Conservation (phyloP, 1,284 basidiomycete genomes). For the Moesziomyces antarcticus region DNA sequence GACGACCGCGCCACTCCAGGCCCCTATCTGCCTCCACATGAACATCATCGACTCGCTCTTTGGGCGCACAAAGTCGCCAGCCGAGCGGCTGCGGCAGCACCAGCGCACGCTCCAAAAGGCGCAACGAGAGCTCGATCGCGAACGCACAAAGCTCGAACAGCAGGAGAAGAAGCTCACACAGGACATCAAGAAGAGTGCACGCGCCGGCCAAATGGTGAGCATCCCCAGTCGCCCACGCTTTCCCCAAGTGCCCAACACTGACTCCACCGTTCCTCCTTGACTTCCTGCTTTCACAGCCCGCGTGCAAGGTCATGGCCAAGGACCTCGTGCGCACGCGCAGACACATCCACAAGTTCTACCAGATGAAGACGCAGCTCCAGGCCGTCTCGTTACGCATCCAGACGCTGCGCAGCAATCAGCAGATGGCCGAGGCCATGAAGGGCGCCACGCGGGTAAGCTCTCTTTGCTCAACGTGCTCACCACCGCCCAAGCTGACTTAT, state of each 20-base stretch:
- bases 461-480: neutral
- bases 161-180: conserved; percentile 74
- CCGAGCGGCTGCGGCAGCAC: conserved; percentile 94
- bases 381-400: conserved; percentile 96
- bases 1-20: too few relatives aligned
- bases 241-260: too few relatives aligned
- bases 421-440: conserved; percentile 99
- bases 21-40: conserved; percentile 11
- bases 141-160: conserved; percentile 91
- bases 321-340: conserved; percentile 94
- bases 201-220: conserved; percentile 91
- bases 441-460: conserved; percentile 86
- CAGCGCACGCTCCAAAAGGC: conserved; percentile 95
- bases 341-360: conserved; percentile 98
- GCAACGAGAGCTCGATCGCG: conserved; percentile 94
- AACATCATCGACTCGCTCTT: conserved; percentile 71
- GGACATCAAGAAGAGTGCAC: conserved; percentile 97
- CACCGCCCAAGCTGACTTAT: neutral
- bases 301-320: conserved; percentile 98
- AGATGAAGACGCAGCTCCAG: conserved; percentile 98
- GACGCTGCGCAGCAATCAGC: conserved; percentile 93
- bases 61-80: conserved; percentile 91
- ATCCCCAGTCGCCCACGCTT: neutral
- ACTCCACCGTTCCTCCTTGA: neutral
- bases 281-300: conserved; percentile 1